Evolutionary conservation across 2,329 filamentous ascomycete species (phyloP), one percentile per base, ranked within the genome.

Genomic region (Truncatella angustata): DNA sequence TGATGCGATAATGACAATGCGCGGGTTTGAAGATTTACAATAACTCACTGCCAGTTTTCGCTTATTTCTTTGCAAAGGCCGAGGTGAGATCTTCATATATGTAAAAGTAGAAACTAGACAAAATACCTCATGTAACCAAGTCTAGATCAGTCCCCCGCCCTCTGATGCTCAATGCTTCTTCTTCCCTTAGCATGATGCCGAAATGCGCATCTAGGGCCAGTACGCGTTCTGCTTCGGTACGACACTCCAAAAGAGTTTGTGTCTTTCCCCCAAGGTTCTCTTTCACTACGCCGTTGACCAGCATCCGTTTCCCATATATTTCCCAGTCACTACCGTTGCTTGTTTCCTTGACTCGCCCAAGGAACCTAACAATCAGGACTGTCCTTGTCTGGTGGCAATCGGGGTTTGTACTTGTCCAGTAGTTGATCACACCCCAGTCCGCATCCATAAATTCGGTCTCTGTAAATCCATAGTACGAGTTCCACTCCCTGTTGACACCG

Each of bases 341-440:
- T n/a, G 69, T 71, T 1, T 66, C 54, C 12, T 34, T 36, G 7
- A 34, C 36, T 62, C 66, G 18, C 70, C 81, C 61, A 54, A 86
- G 68, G 66, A 84, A 82, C 64, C 73, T 78, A 49, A 76, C 71
- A 51, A 80, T 75, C 18, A 86, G 63, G 32, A 86, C 66, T 3
- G 63, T 74, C 51, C 73, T 69, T 10, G 77, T 80, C 64, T 87
- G 86, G 63, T 76, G 80, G 51, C 73, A 79, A 26, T 65, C 63
- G 20, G 70, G 66, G 51, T 68, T 71, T 40, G 73, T 74, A 56
- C 79, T 82, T 1, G 79, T 81, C 43, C 63, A 79, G 58, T 73
- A 80, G 64, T 81, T 87, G 72, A 86, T 74, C 5, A 85, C 71
- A 32, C 74, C 75, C 60, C 83, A 88, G 66, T 89, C 86, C 39